Percentiles rank a stretch among this genome's conserved stretches.
These are phyloP conservation scores for Aspergillus ostianus DNA, from an alignment of 495 filamentous ascomycete genomes.

Conservation along the genomic window DNA sequence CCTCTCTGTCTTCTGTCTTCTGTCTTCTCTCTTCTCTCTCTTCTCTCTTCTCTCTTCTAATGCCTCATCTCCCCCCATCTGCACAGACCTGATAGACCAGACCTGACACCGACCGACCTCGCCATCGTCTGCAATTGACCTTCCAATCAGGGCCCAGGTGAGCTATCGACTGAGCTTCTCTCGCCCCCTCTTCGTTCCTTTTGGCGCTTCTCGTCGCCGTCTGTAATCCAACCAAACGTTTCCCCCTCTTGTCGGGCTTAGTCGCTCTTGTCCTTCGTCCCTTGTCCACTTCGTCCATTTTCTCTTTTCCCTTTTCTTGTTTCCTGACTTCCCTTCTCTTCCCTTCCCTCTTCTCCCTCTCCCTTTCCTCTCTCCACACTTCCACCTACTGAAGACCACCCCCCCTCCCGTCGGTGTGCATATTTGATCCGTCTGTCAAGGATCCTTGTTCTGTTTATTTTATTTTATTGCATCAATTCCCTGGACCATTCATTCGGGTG, in stretches of 20 bases:
- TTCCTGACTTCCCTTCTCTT: background rate
- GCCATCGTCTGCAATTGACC: background rate
- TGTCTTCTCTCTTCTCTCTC: conserved; percentile 7
- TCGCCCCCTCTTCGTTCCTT: background rate
- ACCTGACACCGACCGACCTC: too few relatives aligned
- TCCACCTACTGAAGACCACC: background rate
- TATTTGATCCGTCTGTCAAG: background rate
- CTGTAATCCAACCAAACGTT: background rate
- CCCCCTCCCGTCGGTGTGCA: background rate
- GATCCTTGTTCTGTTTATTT: background rate
- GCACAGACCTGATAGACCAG: background rate
- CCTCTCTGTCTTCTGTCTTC: conserved; percentile 17
- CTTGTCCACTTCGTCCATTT: background rate
- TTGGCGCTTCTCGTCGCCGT: background rate
- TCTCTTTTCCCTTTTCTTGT: background rate
- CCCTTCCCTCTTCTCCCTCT: conserved; percentile 10
- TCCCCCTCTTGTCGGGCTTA: background rate
- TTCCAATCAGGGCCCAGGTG: background rate
- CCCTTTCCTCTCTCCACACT: conserved; percentile 10
- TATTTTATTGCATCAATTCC: background rate
- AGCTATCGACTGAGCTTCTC: background rate
- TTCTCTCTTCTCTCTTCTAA: conserved; percentile 5
- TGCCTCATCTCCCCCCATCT: conserved; percentile 9
- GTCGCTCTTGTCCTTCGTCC: background rate
- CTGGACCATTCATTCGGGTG: background rate